Percentiles rank a stretch among this genome's conserved stretches.
Evolutionary conservation across 192 early-diverging fungal genomes (phyloP).

Genomic region (Jimgerdemannia flammicorona): DNA sequence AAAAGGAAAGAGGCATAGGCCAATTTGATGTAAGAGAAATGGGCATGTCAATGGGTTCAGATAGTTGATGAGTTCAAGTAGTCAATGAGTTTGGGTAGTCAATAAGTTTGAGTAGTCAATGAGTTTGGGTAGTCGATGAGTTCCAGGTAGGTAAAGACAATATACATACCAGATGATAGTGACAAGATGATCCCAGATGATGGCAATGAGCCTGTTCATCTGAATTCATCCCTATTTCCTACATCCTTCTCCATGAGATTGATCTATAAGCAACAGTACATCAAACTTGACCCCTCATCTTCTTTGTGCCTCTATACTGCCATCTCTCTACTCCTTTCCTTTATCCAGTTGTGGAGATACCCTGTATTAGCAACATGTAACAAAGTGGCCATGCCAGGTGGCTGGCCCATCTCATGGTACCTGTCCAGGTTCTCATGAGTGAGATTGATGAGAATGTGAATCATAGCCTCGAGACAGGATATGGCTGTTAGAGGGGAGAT

Average conservation of each 20-base stretch:
- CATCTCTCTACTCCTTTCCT: neutral
- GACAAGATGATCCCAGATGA: too few relatives aligned
- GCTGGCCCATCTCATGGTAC: slow-evolving; percentile 9
- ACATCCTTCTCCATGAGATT: slow-evolving; percentile 25
- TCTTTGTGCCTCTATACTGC: neutral
- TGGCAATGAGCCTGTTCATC: neutral
- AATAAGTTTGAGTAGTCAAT: too few relatives aligned
- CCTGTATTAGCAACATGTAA: slow-evolving; percentile 12
- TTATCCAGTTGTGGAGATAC: neutral
- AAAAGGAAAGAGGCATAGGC: too few relatives aligned
- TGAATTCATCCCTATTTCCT: slow-evolving; percentile 10
- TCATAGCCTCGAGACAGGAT: slow-evolving; percentile 12
- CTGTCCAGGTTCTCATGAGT: slow-evolving; percentile 11
- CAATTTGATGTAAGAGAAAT: too few relatives aligned
- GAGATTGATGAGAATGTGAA: slow-evolving; percentile 15
- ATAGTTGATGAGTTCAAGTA: too few relatives aligned
- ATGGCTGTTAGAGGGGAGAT: neutral
- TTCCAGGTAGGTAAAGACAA: too few relatives aligned
- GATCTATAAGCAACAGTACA: slow-evolving; percentile 22
- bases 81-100: too few relatives aligned
- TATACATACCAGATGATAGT: too few relatives aligned
- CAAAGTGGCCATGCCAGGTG: slow-evolving; percentile 9
- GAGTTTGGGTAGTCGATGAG: too few relatives aligned
- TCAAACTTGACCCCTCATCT: slow-evolving; percentile 21
- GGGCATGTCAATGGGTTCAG: too few relatives aligned